Conservation (phyloP, 78 protist genomes). For the Cavenderia fasciculata region DNA sequence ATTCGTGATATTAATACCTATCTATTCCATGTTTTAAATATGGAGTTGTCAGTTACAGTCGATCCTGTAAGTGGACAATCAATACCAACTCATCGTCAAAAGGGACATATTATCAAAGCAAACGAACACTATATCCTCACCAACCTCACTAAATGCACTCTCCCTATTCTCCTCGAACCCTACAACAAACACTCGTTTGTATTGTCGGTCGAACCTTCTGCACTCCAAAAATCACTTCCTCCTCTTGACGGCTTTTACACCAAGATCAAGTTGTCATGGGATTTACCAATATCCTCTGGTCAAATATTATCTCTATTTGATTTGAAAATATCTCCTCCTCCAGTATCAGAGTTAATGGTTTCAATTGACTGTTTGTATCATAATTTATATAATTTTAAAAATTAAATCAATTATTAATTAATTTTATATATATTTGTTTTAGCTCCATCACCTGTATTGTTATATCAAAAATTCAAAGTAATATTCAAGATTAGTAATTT, state of each 20-base stretch:
- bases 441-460: conserved; percentile 18
- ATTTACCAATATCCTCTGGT: conserved; percentile 32
- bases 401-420: neutral
- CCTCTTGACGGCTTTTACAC: conserved; percentile 51
- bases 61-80: conserved; percentile 3
- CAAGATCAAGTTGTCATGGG: conserved; percentile 40
- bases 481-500: conserved; percentile 33
- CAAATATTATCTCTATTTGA: conserved; percentile 55
- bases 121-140: conserved; percentile 31
- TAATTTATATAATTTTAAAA: too few species aligned
- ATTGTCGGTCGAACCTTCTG: conserved; percentile 2
- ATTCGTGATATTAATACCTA: conserved; percentile 28
- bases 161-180: neutral
- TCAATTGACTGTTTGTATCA: conserved; percentile 13
- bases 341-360: conserved; percentile 42
- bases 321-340: conserved; percentile 37
- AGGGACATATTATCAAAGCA: conserved; percentile 14
- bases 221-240: conserved; percentile 24
- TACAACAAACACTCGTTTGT: conserved; percentile 28
- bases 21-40: conserved; percentile 34
- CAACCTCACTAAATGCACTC: neutral
- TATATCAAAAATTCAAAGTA: conserved; percentile 18
- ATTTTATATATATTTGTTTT: neutral
- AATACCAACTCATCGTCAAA: conserved; percentile 46
- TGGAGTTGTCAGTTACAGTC: conserved; percentile 3